Evolutionary conservation across 352 stramenopile genomes (phyloP).

Genomic region (Pythium guiyangense): DNA sequence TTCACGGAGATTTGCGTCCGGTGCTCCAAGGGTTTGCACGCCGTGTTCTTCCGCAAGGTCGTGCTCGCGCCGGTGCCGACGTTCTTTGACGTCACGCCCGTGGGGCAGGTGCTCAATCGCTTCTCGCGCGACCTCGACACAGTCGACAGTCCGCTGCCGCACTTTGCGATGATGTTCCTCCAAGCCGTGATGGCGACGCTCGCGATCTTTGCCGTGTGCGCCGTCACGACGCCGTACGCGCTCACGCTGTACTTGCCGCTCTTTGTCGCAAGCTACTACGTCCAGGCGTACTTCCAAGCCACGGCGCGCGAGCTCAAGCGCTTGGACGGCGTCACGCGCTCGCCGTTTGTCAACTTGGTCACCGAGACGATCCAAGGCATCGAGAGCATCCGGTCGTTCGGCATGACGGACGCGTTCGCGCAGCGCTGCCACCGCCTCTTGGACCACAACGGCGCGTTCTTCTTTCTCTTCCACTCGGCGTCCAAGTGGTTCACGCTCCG

Average conservation of each 20-base stretch:
- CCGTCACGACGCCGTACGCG: conserved; percentile 36
- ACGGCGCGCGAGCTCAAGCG: conserved; percentile 87
- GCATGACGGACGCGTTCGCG: conserved; percentile 2
- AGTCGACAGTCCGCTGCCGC: conserved; percentile 42
- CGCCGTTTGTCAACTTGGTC: conserved; percentile 89
- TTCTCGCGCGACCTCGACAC: conserved; percentile 45
- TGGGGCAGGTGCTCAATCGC: conserved; percentile 12
- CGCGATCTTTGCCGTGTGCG: conserved; percentile 38
- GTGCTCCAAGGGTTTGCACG: no score
- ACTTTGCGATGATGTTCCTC: conserved; percentile 44
- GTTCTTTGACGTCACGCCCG: conserved; percentile 16
- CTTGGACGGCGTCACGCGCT: conserved; percentile 80
- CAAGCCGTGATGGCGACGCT: conserved; percentile 41
- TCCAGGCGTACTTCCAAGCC: conserved; percentile 76
- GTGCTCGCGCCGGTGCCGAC: no score
- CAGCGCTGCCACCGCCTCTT: neutral
- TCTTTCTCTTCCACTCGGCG: conserved; percentile 8
- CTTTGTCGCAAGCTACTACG: conserved; percentile 23
- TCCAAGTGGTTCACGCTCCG: conserved; percentile 17
- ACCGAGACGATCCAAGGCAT: conserved; percentile 90
- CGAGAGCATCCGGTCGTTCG: conserved; percentile 80
- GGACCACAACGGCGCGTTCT: conserved; percentile 16
- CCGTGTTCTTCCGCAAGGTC: no score
- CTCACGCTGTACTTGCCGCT: conserved; percentile 50
- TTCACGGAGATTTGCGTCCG: no score